phyloP scores from a whole-genome alignment of 176 grass and related monocot species.

The Thinopyrum elongatum region DNA sequence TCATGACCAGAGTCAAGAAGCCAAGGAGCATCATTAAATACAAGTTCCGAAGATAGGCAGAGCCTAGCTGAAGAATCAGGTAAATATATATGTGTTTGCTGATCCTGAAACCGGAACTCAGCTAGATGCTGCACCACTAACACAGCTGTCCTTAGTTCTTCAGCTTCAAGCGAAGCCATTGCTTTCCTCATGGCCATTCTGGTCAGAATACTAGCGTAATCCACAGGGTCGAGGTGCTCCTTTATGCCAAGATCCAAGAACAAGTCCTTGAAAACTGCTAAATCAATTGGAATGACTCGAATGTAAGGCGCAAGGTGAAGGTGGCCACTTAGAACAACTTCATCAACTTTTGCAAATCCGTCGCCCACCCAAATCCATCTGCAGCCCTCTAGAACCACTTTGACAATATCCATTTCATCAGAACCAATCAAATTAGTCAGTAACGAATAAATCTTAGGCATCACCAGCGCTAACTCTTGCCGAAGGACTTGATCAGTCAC shows the following conservation, averaged over 20 bases:
- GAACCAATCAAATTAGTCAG: constrained; percentile 80
- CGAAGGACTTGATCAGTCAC: constrained; percentile 75
- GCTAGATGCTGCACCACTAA: constrained; percentile 87
- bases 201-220: constrained; percentile 86
- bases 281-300: constrained; percentile 91
- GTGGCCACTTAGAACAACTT: constrained; percentile 93
- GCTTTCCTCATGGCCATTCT: constrained; percentile 85
- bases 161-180: constrained; percentile 55
- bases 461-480: constrained; percentile 87
- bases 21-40: constrained; percentile 99
- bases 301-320: constrained; percentile 94
- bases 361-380: constrained; percentile 99
- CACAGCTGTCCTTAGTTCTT: constrained; percentile 81
- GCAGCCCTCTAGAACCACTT: constrained; percentile 84
- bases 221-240: constrained; percentile 63
- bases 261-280: constrained; percentile 92
- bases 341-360: constrained; percentile 85
- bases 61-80: constrained; percentile 88
- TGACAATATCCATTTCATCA: constrained; percentile 99
- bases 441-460: constrained; percentile 94
- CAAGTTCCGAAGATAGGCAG: constrained; percentile 83
- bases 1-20: constrained; percentile 69
- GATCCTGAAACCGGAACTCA: constrained; percentile 82
- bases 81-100: constrained; percentile 76
- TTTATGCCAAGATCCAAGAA: constrained; percentile 96